Base-by-base conservation (phyloP, 305 asterid species). In the Plantago lanceolata region DNA sequence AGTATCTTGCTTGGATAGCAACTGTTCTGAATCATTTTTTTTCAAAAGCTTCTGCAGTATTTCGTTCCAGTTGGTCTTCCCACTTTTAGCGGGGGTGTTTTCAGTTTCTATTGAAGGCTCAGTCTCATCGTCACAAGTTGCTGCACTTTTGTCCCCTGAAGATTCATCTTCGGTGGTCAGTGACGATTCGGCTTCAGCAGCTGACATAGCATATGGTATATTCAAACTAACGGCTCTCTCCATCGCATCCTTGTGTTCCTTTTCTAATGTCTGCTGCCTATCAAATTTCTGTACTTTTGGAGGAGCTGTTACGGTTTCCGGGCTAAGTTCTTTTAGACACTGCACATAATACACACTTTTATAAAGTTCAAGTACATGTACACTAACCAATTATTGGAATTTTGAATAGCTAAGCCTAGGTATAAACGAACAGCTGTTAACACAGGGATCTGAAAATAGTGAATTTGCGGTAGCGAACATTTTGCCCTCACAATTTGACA, bases 221-320 rank as follows among this genome's bases (percentile, higher is more conserved):
- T 92, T 92, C 78, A 89, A 75, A 63, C 86, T 84, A 33, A 89
- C 85, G 2, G 98, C 98, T 75, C 96, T 85, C 71, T 93, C 87
- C 65, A 93, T 51, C 29, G 98, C 98, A 66, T 85, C 96, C 71
- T 80, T 84, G 86, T 93, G 98, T 80, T 93, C 98, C 64, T 81
- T 81, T 71, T 89, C 91, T 28, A 89, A 53, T 1, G 96, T 87
- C 59, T 69, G 70, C 76, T 77, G 70, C 76, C 97, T 80, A 26
- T 70, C 80, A 24, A 93, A 62, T 71, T 76, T 87, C 75, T 81
- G 90, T 54, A 76, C 84, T 55, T 57, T 64, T 16, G 97, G 98
- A 3, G 97, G 88, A 15, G 81, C 73, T 17, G 79, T 87, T 45
- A 74, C 58, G 19, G 88, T 73, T 50, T 73, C 78, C 40, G 65